phyloP scores from a whole-genome alignment of 164 flowering plant genomes.

The Buxus sempervirens region DNA sequence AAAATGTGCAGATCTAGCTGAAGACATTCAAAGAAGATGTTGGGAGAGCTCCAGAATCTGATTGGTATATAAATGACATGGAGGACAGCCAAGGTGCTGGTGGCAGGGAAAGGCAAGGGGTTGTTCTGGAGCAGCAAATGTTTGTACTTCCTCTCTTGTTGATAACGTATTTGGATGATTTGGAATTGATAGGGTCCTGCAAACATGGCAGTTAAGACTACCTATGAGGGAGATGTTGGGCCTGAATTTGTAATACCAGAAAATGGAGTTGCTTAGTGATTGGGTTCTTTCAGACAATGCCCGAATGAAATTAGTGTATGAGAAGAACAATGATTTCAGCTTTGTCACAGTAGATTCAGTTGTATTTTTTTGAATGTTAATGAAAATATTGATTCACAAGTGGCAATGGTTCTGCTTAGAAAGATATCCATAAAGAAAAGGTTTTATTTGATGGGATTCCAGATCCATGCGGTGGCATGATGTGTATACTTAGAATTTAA shows the following conservation, averaged over 20 bases:
- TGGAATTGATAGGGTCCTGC: slow-evolving; percentile 21
- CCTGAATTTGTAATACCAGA: slow-evolving; percentile 39
- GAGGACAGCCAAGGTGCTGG: too few relatives aligned
- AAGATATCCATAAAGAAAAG: slow-evolving; percentile 36
- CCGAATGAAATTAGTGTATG: slow-evolving; percentile 33
- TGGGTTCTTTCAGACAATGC: slow-evolving; percentile 35
- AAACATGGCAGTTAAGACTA: slow-evolving; percentile 29
- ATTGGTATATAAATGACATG: too few relatives aligned
- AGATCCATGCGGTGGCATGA: slow-evolving; percentile 35
- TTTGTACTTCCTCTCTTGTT: slow-evolving; percentile 28
- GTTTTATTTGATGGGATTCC: slow-evolving; percentile 27
- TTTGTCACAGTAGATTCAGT: slow-evolving; percentile 33
- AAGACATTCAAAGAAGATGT: too few relatives aligned
- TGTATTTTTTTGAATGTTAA: slow-evolving; percentile 25
- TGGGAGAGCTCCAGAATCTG: too few relatives aligned
- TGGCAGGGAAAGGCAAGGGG: too few relatives aligned
- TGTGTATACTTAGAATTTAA: slow-evolving; percentile 43
- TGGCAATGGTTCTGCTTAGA: slow-evolving; percentile 39
- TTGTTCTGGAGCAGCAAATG: slow-evolving; percentile 33
- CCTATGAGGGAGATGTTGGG: slow-evolving; percentile 39
- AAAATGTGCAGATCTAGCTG: too few relatives aligned
- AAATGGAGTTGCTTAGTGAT: slow-evolving; percentile 20
- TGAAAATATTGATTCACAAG: slow-evolving; percentile 25
- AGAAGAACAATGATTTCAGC: slow-evolving; percentile 42
- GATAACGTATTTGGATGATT: slow-evolving; percentile 24